phyloP scores from a whole-genome alignment of 140 eudicot genomes.

The Anethum foeniculum region DNA sequence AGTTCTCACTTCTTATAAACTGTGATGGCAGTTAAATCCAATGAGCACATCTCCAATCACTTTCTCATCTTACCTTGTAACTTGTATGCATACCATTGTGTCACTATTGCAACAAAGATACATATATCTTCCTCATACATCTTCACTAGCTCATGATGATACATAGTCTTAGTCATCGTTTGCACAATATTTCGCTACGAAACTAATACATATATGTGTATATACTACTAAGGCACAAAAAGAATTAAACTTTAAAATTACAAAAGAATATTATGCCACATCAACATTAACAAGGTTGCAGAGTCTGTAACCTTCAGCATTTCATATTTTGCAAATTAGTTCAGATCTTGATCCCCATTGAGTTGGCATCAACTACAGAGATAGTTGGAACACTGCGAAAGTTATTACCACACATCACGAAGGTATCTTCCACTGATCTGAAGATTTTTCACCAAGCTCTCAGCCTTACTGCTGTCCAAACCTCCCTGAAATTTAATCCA shows the following conservation, averaged over 20 bases:
- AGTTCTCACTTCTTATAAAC: too few relatives aligned
- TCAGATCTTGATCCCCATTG: not conserved
- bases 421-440: slow-evolving; percentile 82
- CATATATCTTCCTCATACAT: not conserved
- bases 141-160: not conserved
- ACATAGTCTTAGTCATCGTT: not conserved
- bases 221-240: not conserved
- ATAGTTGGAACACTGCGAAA: not conserved
- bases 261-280: not conserved
- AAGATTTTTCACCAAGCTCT: slow-evolving; percentile 75
- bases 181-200: not conserved
- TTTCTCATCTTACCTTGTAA: too few relatives aligned
- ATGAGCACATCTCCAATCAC: too few relatives aligned
- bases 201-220: not conserved
- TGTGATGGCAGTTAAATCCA: too few relatives aligned
- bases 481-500: slow-evolving; percentile 54
- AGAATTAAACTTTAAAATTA: not conserved
- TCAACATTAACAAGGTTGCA: not conserved
- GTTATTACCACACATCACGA: slow-evolving; percentile 87
- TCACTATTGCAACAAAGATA: too few relatives aligned
- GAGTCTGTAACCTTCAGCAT: not conserved
- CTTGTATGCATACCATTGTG: too few relatives aligned
- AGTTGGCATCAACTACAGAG: not conserved
- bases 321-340: not conserved
- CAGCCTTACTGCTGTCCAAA: slow-evolving; percentile 64